These are phyloP conservation scores for Vigna hirtella DNA, from an alignment of 306 rosid genomes.

Conservation along the genomic window DNA sequence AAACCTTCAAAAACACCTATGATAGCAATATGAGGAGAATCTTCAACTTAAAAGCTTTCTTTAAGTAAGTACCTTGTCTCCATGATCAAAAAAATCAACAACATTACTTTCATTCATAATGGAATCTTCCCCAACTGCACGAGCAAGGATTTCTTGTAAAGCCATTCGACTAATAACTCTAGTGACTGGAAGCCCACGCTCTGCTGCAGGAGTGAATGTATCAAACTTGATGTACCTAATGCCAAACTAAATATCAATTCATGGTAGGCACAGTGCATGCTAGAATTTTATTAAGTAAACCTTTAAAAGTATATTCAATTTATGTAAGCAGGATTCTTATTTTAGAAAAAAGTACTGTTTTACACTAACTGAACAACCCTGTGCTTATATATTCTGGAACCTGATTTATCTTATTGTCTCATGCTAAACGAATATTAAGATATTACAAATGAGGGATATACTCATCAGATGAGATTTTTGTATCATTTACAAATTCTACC, in stretches of 20 bases:
- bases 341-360: constrained; percentile 24
- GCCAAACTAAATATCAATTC: constrained; percentile 54
- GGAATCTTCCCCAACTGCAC: constrained; percentile 77
- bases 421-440: constrained; percentile 6
- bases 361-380: not conserved
- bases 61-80: constrained; percentile 75
- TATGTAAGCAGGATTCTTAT: constrained; percentile 2
- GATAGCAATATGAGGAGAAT: constrained; percentile 17
- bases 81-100: constrained; percentile 74
- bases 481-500: constrained; percentile 8
- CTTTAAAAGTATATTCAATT: constrained; percentile 5
- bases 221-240: constrained; percentile 98
- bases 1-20: constrained; percentile 27
- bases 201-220: constrained; percentile 97
- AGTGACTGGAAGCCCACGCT: constrained; percentile 95
- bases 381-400: constrained; percentile 18
- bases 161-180: constrained; percentile 92
- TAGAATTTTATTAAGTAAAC: constrained; percentile 30
- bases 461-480: constrained; percentile 22
- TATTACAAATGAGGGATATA: not conserved
- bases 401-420: constrained; percentile 11
- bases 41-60: constrained; percentile 38
- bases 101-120: constrained; percentile 81
- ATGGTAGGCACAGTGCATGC: constrained; percentile 19
- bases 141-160: constrained; percentile 90